Base-by-base conservation (phyloP, 768 basidiomycete genomes). In the Podaxis sp. region DNA sequence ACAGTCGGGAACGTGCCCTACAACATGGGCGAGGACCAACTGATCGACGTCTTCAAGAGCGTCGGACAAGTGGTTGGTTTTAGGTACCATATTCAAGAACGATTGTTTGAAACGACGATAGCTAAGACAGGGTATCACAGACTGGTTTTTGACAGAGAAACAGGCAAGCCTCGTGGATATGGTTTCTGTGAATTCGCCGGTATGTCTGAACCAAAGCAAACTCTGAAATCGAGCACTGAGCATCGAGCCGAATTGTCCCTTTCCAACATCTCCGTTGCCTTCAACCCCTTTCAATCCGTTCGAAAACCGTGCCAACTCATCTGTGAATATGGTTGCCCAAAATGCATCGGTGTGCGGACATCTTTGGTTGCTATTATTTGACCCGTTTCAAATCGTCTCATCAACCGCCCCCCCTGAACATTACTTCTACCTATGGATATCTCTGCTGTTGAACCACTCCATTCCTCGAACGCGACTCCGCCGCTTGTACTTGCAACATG, bases 91-190 rank as follows among this genome's bases (percentile, higher is more conserved):
- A 49, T 53, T 62, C 51, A 28, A 28, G n/a, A 26, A 53, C 44
- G 22, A 17, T 26, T 52, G 12, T 22, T 61, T 24, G 58, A 2
- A 53, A 39, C n/a, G 39, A 49, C 13, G 53, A 61, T 64, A 60
- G 69, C 52, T 58, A 9, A 58, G 56, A 63, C 30, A 63, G 19
- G 28, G 48, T 68, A 62, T 59, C 64, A 33, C 68, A 95, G 93
- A 73, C 82, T 95, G 53, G 92, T 94, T 52, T 93, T 91, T 75
- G 93, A 95, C 79, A 81, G 93, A 71, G 93, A 93, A 63, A 95
- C 94, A n/a, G 94, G 93, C 59, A 96, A 96, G 73, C 93, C 95
- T 56, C 90, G 89, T 76, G 95, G 95, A 30, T 96, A 95, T 74
- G 95, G 94, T 22, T 94, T 94, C 71, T 94, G 93, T 80, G 93